These are phyloP conservation scores for Colletotrichum graminicola DNA, from an alignment of 2,329 filamentous ascomycete genomes.

Conservation along the genomic window DNA sequence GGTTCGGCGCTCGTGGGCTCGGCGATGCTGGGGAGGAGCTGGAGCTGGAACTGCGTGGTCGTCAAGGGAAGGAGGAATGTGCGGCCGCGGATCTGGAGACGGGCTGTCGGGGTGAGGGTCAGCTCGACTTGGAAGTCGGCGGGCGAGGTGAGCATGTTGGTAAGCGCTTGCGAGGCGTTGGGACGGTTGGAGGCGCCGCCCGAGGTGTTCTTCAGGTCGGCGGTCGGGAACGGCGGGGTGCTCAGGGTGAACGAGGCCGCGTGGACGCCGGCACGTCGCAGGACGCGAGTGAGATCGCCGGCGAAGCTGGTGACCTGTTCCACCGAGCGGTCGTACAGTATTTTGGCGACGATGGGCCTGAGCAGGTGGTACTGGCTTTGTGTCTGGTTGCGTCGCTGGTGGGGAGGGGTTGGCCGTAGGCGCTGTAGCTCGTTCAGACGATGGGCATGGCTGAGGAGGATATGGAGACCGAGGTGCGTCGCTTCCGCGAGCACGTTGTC, in stretches of 20 bases:
- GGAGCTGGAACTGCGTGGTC: constrained; percentile 59
- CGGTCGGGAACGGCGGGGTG: constrained; percentile 51
- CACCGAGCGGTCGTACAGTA: constrained; percentile 59
- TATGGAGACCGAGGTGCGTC: constrained; percentile 75
- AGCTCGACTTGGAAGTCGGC: constrained; percentile 59
- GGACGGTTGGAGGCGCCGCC: constrained; percentile 52
- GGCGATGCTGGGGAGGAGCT: constrained; percentile 51
- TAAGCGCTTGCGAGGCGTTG: constrained; percentile 59
- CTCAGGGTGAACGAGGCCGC: constrained; percentile 58
- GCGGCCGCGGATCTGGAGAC: constrained; percentile 58
- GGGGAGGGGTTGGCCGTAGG: constrained; percentile 65
- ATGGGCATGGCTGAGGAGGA: constrained; percentile 85
- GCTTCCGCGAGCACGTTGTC: constrained; percentile 71
- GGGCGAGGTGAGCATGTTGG: constrained; percentile 57
- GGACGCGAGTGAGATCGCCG: constrained; percentile 56
- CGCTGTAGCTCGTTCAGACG: constrained; percentile 78
- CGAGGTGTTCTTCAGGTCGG: constrained; percentile 46
- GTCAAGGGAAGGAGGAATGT: constrained; percentile 59
- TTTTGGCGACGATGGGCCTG: constrained; percentile 63
- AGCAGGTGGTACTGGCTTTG: constrained; percentile 64
- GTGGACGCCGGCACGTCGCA: constrained; percentile 61
- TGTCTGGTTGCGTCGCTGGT: constrained; percentile 55
- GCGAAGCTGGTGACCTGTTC: constrained; percentile 56
- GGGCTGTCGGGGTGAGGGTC: constrained; percentile 57
- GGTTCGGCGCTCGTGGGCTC: constrained; percentile 43